phyloP scores from a whole-genome alignment of 129 eudicot genomes.

The Calendula officinalis region DNA sequence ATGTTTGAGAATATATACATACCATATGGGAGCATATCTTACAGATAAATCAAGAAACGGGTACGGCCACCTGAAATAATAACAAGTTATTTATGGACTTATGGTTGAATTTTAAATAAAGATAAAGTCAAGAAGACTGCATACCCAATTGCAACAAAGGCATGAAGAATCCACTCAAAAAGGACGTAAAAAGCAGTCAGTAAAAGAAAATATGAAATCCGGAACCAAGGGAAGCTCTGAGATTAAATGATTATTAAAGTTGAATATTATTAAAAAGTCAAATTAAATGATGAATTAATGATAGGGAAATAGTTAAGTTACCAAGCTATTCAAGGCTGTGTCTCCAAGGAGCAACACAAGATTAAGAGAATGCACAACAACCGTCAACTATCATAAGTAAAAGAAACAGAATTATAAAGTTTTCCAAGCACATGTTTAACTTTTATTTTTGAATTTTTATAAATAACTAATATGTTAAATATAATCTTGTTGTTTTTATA shows the following conservation, averaged over 20 bases:
- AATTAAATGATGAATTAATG: background rate
- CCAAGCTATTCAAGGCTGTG: conserved; percentile 75
- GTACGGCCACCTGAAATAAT: conserved; percentile 82
- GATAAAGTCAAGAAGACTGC: background rate
- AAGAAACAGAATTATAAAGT: background rate
- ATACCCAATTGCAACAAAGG: conserved; percentile 54
- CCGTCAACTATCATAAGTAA: conserved; percentile 51
- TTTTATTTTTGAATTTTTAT: too few relatives aligned
- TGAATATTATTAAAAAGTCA: background rate
- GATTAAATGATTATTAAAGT: conserved; percentile 9
- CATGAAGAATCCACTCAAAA: conserved; percentile 77
- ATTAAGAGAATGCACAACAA: conserved; percentile 68
- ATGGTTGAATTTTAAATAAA: background rate
- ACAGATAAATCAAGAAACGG: conserved; percentile 74
- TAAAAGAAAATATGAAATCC: conserved; percentile 64
- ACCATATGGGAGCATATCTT: conserved; percentile 66
- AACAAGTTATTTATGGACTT: background rate
- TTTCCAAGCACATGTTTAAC: background rate
- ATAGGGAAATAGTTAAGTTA: conserved; percentile 21
- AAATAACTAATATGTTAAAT: too few relatives aligned
- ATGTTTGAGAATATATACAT: conserved; percentile 38
- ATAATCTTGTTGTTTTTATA: too few relatives aligned
- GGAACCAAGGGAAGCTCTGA: conserved; percentile 76
- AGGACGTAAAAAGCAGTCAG: conserved; percentile 60
- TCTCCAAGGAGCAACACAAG: conserved; percentile 70